Conservation (phyloP, 1,284 basidiomycete species). For the Coniophora puteana region DNA sequence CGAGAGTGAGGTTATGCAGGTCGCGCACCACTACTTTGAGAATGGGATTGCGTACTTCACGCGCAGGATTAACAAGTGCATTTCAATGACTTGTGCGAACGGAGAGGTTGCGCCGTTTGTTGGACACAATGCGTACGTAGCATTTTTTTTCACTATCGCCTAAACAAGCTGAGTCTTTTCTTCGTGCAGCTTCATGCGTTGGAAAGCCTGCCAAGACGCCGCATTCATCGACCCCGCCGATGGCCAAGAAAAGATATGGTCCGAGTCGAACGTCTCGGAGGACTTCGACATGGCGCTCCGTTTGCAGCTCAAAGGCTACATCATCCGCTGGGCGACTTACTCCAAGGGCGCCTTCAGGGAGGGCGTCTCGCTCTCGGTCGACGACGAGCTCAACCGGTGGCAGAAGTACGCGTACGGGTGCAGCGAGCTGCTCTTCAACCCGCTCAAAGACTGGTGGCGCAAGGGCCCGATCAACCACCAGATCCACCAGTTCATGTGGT, state of each 20-base stretch:
- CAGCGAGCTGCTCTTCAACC: slow-evolving; percentile 64
- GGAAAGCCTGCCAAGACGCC: slow-evolving; percentile 81
- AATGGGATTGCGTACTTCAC: slow-evolving; percentile 85
- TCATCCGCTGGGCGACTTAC: slow-evolving; percentile 69
- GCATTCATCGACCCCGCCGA: slow-evolving; percentile 67
- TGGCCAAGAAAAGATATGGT: slow-evolving; percentile 74
- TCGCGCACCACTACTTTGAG: slow-evolving; percentile 84
- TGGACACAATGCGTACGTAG: slow-evolving; percentile 86
- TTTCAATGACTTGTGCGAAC: slow-evolving; percentile 72
- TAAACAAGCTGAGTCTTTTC: too few relatives aligned
- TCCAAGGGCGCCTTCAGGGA: slow-evolving; percentile 80
- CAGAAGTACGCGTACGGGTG: slow-evolving; percentile 81
- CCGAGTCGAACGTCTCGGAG: slow-evolving; percentile 80
- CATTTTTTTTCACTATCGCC: too few relatives aligned
- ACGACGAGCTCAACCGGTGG: slow-evolving; percentile 83
- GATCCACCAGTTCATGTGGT: slow-evolving; percentile 77
- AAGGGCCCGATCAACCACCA: slow-evolving; percentile 77
- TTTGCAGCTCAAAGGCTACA: slow-evolving; percentile 36
- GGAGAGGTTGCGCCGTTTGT: slow-evolving; percentile 85
- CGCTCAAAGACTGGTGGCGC: slow-evolving; percentile 66
- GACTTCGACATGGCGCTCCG: slow-evolving; percentile 86
- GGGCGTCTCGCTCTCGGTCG: slow-evolving; percentile 80
- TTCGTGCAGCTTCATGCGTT: slow-evolving; percentile 85
- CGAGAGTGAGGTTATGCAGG: slow-evolving; percentile 84
- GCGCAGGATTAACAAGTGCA: slow-evolving; percentile 71